Base-by-base conservation (phyloP, 2,329 filamentous ascomycete species). In the Periconia macrospinosa region DNA sequence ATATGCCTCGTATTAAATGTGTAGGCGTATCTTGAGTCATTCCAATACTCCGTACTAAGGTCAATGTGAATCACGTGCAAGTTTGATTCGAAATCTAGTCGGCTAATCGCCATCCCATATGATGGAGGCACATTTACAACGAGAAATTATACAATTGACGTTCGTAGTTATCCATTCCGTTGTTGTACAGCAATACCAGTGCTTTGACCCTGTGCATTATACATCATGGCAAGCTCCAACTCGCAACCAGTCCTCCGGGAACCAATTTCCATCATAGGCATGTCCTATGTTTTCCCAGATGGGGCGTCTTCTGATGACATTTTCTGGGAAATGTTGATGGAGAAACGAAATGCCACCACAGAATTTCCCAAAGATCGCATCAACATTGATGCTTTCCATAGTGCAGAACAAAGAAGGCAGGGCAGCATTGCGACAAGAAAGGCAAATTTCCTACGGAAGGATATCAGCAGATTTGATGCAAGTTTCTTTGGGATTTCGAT, bases 401-500 rank as follows among this genome's bases (percentile, higher is more conserved):
- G 57, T n/a, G 45, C 56, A 6, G 19, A 49, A 9, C 18, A 11
- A 1, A 48, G 42, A 30, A 49, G 47, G 17, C 15, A 20, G 8
- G 54, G 45, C 41, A 46, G 55, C 46, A 33, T 33, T 13, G 13
- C 30, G 30, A 33, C 30, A 8, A 13, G 13, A 33, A 33, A 33
- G 18, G 45, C 23, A 7, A 61, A 68, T 47, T 67, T 68, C 37
- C 35, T 68, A 10, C 30, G 49, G 8, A 56, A 59, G 11, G 58
- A 68, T 30, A 49, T 57, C 9, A 45, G 52, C 9, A 43, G 46
- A 1, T 68, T 68, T 17, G 65, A 68, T 50, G 59, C 63, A 1
- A 54, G 54, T 3, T 67, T 67, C 48, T 68, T 68, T 27, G 55
- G 51, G 1, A 58, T 68, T 10, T 46, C 54, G 10, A 51, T 54